Evolutionary conservation across 129 eudicot species (phyloP), one percentile per base, ranked within the genome.

Genomic region (Mikania micrantha): DNA sequence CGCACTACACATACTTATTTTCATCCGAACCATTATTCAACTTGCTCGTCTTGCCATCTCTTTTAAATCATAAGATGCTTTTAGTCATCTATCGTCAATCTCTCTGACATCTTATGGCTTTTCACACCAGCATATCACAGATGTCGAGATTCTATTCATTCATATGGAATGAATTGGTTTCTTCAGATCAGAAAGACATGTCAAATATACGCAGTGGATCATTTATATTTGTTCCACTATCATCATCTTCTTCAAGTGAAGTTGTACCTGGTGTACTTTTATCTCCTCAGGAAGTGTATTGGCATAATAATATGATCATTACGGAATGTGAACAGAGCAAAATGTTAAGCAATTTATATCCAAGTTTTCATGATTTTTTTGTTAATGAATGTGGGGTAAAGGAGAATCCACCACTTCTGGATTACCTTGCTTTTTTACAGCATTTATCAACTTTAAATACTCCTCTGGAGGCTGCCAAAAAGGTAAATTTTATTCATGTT

Each of bases 311-410:
- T 20, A 78, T 84, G 64, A 60, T 78, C 49, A 35, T 45, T 57
- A 44, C 64, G 5, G 69, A 66, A 29, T 48, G 62, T 60, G 73
- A 79, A 38, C 29, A 35, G 45, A 74, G 79, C 50, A 84, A 76
- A 79, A 84, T 79, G 87, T 63, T 92, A 57, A 65, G 75, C 74
- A 82, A 65, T 44, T 36, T 84, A 8, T 92, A 88, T 79, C 96
- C 98, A 19, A 66, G 67, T 61, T 89, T 92, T 65, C 95, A 66
- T 12, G 83, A 82, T 52, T 92, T 92, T 64, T 92, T 92, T 79
- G 96, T 92, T 66, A 77, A 84, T 24, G 86, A 74, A 73, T 92
- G 98, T 81, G 95, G 98, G 31, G 96, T 92, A 54, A 65, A 69
- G 41, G 87, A 92, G 75, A 75, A 64, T 35, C 96, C 96, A 42